These are phyloP conservation scores for Metschnikowia aberdeeniae DNA, from an alignment of 805 yeast species.

Conservation along the genomic window DNA sequence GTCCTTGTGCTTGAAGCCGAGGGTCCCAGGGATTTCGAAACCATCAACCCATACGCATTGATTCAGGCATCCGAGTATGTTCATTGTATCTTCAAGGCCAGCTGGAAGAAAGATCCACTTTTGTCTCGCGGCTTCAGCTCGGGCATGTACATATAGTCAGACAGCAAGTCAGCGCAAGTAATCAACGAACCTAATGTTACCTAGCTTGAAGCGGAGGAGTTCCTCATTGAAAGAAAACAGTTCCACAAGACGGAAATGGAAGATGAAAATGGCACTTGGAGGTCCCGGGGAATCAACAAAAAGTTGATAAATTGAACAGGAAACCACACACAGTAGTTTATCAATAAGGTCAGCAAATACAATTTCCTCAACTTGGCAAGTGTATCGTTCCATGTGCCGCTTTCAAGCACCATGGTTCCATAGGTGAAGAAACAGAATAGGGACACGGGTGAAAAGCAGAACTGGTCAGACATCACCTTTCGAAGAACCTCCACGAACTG, in stretches of 20 bases:
- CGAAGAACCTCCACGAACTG: slow-evolving; percentile 80
- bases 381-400: slow-evolving; percentile 63
- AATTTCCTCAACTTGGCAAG: slow-evolving; percentile 58
- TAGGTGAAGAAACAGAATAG: slow-evolving; percentile 77
- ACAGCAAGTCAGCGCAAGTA: not conserved
- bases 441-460: slow-evolving; percentile 84
- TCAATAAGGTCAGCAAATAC: slow-evolving; percentile 64
- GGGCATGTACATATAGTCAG: slow-evolving; percentile 22
- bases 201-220: slow-evolving; percentile 25
- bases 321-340: slow-evolving; percentile 77
- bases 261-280: slow-evolving; percentile 90
- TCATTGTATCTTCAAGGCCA: slow-evolving; percentile 4
- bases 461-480: slow-evolving; percentile 85
- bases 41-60: slow-evolving; percentile 42
- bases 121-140: slow-evolving; percentile 11
- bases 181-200: not conserved
- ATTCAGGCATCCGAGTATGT: slow-evolving; percentile 24
- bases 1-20: slow-evolving; percentile 48
- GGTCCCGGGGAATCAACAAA: slow-evolving; percentile 59
- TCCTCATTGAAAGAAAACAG: slow-evolving; percentile 80
- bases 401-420: slow-evolving; percentile 77
- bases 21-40: slow-evolving; percentile 60
- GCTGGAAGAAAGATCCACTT: no score
- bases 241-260: slow-evolving; percentile 90
- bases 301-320: slow-evolving; percentile 76